Percentiles rank a stretch among this genome's conserved stretches.
These are phyloP conservation scores for Botrytis deweyae DNA, from an alignment of 2,329 filamentous ascomycete species.

Conservation along the genomic window DNA sequence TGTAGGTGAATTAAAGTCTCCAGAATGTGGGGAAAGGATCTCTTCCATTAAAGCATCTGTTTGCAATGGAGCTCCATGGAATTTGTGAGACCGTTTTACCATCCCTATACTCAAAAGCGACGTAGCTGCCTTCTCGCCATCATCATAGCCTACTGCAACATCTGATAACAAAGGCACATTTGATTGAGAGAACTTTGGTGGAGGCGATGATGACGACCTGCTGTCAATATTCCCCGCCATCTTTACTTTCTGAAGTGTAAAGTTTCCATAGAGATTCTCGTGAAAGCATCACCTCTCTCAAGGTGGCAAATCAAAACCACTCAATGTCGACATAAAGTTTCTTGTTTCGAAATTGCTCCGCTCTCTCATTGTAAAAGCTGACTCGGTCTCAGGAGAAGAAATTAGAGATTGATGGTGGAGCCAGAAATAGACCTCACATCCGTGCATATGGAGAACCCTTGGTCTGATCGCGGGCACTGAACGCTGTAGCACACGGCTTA, in stretches of 20 bases:
- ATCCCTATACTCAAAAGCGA: neutral
- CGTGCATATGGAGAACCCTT: slow-evolving; percentile 7
- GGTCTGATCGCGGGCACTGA: slow-evolving; percentile 5
- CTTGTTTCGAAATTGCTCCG: neutral
- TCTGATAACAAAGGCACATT: slow-evolving; percentile 11
- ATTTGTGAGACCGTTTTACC: neutral
- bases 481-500: neutral
- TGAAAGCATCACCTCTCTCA: neutral
- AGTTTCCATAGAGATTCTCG: neutral
- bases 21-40: neutral
- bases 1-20: neutral
- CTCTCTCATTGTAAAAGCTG: neutral
- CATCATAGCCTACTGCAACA: neutral
- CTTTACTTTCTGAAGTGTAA: neutral
- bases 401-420: slow-evolving; percentile 21
- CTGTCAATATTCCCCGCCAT: slow-evolving; percentile 1
- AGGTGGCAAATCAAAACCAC: neutral
- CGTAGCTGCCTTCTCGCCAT: neutral
- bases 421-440: slow-evolving; percentile 13
- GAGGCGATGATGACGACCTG: neutral
- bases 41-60: slow-evolving; percentile 10
- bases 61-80: neutral
- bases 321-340: neutral
- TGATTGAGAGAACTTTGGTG: neutral
- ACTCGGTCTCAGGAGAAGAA: slow-evolving; percentile 21